Evolutionary conservation across 2,329 filamentous ascomycete species (phyloP), one percentile per base, ranked within the genome.

Genomic region (Malbranchea zuffiana): DNA sequence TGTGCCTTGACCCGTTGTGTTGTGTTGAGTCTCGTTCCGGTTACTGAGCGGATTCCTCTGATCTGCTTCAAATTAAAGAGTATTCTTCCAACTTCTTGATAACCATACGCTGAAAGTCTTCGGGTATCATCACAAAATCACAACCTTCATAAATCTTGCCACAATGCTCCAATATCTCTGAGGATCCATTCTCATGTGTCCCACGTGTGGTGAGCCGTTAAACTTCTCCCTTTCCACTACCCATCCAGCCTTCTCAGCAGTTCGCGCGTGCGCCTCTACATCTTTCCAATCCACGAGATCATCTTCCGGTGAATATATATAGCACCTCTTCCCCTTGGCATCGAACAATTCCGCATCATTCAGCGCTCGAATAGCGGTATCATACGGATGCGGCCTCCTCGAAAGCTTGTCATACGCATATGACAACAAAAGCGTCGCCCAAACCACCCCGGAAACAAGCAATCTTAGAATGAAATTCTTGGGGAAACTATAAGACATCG

Each of bases 271-370:
- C 21, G 44, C 49, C 43, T 62, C 60, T 5, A 62, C 55, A 43
- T 61, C 54, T 27, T 43, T 43, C 44, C 47, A 57, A 11, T 50
- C 30, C 8, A 63, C 53, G 43, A 63, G 41, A 10, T 57, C 53
- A 48, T 64, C 61, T 11, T 45, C 32, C 26, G 61, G 55, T 2
- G 59, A 62, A 37, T 62, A 64, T 1, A 63, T 51, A 47, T 64
- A 64, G 40, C 55, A 61, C 21, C 57, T 51, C 18, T 39, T 39
- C 19, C 40, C 15, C 35, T 44, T 2, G 10, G 32, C 37, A 19
- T 25, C 23, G 19, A 49, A 35, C 6, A 51, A 17, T 1, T 32
- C 38, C 10, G 32, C n/a, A 27, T 62, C 54, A 44, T 61, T 60
- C 28, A 61, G 48, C 11, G 41, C 43, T 36, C 47, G 37, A 16